phyloP scores from a whole-genome alignment of 352 stramenopile species.

The Thalassiosira mediterranea region DNA sequence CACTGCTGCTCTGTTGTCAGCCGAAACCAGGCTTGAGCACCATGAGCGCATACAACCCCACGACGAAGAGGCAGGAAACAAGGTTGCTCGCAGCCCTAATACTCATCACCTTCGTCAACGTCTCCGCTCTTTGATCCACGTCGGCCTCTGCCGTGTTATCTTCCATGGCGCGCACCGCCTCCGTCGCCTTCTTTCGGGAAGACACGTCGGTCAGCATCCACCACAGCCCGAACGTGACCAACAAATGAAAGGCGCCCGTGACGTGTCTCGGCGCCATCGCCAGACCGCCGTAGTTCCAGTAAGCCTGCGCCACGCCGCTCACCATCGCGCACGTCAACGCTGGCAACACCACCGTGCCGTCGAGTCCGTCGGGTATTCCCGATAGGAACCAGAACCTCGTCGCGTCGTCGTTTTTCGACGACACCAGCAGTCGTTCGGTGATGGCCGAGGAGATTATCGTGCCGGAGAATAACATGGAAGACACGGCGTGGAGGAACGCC shows the following conservation, averaged over 20 bases:
- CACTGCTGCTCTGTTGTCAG: too few species aligned
- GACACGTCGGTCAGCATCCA: slow-evolving; percentile 31
- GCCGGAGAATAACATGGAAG: slow-evolving; percentile 20
- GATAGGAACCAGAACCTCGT: slow-evolving; percentile 8
- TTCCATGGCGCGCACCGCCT: neutral
- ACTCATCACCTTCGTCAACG: neutral
- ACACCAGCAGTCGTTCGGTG: slow-evolving; percentile 2
- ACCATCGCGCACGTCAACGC: slow-evolving; percentile 17
- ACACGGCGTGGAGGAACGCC: slow-evolving; percentile 21
- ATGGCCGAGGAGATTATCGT: slow-evolving; percentile 14
- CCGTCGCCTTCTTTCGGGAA: slow-evolving; percentile 6
- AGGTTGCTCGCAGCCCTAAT: slow-evolving; percentile 20
- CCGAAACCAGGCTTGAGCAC: slow-evolving; percentile 18
- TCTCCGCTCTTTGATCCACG: neutral
- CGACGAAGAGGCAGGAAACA: slow-evolving; percentile 37
- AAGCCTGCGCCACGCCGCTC: slow-evolving; percentile 19
- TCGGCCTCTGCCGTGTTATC: neutral
- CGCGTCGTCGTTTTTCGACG: neutral
- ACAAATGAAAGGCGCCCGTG: slow-evolving; percentile 16
- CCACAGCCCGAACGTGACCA: slow-evolving; percentile 33
- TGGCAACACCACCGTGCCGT: slow-evolving; percentile 21
- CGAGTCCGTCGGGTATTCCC: slow-evolving; percentile 8
- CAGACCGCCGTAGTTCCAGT: slow-evolving; percentile 16
- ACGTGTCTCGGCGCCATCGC: slow-evolving; percentile 16
- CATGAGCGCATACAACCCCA: slow-evolving; percentile 35